Evolutionary conservation across 371 early-diverging fungal species (phyloP).

Genomic region (Zancudomyces culisetae): DNA sequence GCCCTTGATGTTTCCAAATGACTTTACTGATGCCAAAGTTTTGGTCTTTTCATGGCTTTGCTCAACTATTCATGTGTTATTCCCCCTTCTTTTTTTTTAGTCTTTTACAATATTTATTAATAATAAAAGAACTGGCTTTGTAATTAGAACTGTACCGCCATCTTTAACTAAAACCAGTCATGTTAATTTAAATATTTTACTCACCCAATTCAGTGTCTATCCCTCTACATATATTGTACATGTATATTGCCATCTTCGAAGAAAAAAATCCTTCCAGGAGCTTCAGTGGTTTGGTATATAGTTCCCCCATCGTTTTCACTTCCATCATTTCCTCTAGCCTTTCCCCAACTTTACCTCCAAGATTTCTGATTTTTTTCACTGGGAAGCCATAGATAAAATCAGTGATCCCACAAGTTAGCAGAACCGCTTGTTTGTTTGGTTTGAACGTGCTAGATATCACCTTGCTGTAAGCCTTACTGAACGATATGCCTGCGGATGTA

Average conservation of each 20-base stretch:
- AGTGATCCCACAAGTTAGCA: constrained; percentile 31
- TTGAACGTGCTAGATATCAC: constrained; percentile 68
- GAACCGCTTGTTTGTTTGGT: constrained; percentile 48
- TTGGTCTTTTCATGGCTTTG: constrained; percentile 20
- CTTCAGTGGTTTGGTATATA: constrained; percentile 26
- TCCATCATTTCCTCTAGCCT: constrained; percentile 38
- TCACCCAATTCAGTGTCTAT: constrained; percentile 27
- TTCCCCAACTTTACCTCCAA: constrained; percentile 79
- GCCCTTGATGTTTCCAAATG: constrained; percentile 21
- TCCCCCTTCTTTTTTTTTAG: too few relatives aligned
- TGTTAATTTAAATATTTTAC: not conserved
- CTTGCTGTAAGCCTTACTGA: constrained; percentile 69
- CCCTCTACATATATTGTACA: constrained; percentile 42
- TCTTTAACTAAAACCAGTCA: too few relatives aligned
- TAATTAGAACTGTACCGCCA: too few relatives aligned
- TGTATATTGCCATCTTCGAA: constrained; percentile 24
- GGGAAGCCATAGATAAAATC: constrained; percentile 41
- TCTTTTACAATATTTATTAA: too few relatives aligned
- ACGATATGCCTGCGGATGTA: constrained; percentile 61
- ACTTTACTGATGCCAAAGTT: constrained; percentile 36
- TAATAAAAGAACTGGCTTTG: too few relatives aligned
- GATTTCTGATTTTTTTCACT: constrained; percentile 47
- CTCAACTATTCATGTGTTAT: too few relatives aligned
- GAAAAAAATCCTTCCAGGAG: constrained; percentile 25
- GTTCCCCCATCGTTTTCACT: constrained; percentile 36